A percentile compares a stretch with the other conserved stretches of the same genome.
phyloP scores from a whole-genome alignment of 208 protist species.

The Leishmania braziliensis region DNA sequence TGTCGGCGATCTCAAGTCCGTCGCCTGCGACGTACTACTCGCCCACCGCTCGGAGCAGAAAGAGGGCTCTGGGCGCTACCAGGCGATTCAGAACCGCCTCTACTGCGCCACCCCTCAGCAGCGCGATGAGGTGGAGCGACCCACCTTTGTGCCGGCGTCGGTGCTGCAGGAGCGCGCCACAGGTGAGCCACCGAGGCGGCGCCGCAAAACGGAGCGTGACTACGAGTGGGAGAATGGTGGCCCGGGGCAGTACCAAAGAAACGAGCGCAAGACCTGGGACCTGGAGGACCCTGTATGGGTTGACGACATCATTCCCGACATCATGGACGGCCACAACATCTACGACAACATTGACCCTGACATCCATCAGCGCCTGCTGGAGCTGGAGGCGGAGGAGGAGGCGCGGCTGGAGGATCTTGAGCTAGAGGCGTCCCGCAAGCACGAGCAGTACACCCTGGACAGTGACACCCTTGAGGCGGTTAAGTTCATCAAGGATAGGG shows the following conservation, averaged over 20 bases:
- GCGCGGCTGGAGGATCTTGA: slow-evolving; percentile 92
- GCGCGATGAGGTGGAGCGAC: slow-evolving; percentile 89
- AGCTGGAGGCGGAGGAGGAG: slow-evolving; percentile 95
- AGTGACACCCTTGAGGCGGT: slow-evolving; percentile 76
- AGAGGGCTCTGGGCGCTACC: slow-evolving; percentile 89
- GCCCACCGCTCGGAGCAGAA: slow-evolving; percentile 95
- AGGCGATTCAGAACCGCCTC: slow-evolving; percentile 92
- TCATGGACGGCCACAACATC: slow-evolving; percentile 99
- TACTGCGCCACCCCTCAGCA: slow-evolving; percentile 88
- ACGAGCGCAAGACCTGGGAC: slow-evolving; percentile 90
- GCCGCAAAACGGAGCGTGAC: slow-evolving; percentile 91
- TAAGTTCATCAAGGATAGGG: slow-evolving; percentile 89
- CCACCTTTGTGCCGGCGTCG: slow-evolving; percentile 75
- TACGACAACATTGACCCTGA: slow-evolving; percentile 99
- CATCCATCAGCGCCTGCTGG: slow-evolving; percentile 93
- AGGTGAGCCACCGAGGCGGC: slow-evolving; percentile 38
- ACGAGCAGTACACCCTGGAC: slow-evolving; percentile 61
- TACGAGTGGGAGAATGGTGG: slow-evolving; percentile 93
- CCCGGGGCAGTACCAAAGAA: slow-evolving; percentile 90
- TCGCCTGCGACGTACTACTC: slow-evolving; percentile 96
- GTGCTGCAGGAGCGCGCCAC: slow-evolving; percentile 58
- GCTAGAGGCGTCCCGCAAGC: slow-evolving; percentile 90
- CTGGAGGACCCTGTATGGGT: slow-evolving; percentile 97
- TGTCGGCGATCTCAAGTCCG: slow-evolving; percentile 89
- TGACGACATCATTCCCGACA: slow-evolving; percentile 99